Conservation (phyloP, 306 rosid species). For the Gynostemma pentaphyllum region DNA sequence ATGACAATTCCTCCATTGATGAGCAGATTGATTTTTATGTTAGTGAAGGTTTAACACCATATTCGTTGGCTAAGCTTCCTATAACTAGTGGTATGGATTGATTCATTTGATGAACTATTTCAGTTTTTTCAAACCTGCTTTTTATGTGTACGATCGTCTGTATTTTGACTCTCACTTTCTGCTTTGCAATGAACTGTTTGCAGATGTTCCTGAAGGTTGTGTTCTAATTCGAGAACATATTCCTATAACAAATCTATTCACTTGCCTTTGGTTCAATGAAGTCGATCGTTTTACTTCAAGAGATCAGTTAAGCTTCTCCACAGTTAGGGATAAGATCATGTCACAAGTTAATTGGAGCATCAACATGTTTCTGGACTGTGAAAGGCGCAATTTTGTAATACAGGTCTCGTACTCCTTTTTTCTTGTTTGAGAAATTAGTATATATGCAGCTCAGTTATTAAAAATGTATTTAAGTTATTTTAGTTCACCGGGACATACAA, state of each 20-base stretch:
- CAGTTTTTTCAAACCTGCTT: not conserved
- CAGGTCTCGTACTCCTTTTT: constrained; percentile 42
- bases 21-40: constrained; percentile 69
- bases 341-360: constrained; percentile 62
- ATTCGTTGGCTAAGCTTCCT: constrained; percentile 75
- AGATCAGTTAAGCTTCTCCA: constrained; percentile 93
- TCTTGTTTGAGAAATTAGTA: not conserved
- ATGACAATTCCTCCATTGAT: constrained; percentile 72
- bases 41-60: constrained; percentile 69
- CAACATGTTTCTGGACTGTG: constrained; percentile 88
- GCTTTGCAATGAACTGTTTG: constrained; percentile 10
- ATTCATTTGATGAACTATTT: not conserved
- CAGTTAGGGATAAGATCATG: constrained; percentile 78
- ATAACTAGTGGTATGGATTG: constrained; percentile 72
- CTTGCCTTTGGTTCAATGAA: constrained; percentile 97
- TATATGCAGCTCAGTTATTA: not conserved
- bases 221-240: constrained; percentile 82
- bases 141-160: not conserved
- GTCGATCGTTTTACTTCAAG: constrained; percentile 94
- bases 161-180: not conserved
- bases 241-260: constrained; percentile 86
- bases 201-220: constrained; percentile 99
- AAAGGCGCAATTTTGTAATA: constrained; percentile 86
- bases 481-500: not conserved
- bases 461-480: not conserved